These are phyloP conservation scores for Teratosphaeria epicoccoides DNA, from an alignment of 2,329 filamentous ascomycete genomes.

Conservation along the genomic window DNA sequence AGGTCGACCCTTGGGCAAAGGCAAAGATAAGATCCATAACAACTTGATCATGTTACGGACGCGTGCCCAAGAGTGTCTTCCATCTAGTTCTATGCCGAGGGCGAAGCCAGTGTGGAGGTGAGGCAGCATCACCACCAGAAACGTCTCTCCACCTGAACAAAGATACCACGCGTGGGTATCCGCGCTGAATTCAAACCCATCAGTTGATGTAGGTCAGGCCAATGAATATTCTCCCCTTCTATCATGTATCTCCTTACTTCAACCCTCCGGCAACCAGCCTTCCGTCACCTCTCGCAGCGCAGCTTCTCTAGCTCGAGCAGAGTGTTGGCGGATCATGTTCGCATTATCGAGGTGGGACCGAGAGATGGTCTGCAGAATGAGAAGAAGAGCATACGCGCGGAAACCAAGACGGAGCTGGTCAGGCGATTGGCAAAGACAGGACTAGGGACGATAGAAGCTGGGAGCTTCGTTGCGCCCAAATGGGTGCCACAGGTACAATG, in stretches of 20 bases:
- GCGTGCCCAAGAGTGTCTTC: not conserved
- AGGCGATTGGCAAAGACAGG: slow-evolving; percentile 58
- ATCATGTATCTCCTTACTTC: slow-evolving; percentile 4
- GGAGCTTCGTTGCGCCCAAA: slow-evolving; percentile 73
- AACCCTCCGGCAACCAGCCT: slow-evolving; percentile 2
- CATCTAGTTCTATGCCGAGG: not conserved
- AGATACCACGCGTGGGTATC: too few species aligned
- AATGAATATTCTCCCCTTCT: not conserved
- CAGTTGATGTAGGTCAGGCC: not conserved
- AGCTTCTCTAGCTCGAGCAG: slow-evolving; percentile 17
- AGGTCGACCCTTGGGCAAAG: not conserved
- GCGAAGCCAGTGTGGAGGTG: not conserved
- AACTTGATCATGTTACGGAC: not conserved
- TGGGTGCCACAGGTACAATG: slow-evolving; percentile 64
- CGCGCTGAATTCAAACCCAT: not conserved
- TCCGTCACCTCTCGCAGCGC: slow-evolving; percentile 9
- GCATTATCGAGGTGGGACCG: slow-evolving; percentile 69
- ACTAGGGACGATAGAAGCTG: slow-evolving; percentile 64
- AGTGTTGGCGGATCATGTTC: slow-evolving; percentile 33
- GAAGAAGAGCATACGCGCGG: slow-evolving; percentile 57
- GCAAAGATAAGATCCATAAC: not conserved
- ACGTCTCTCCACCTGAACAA: not conserved
- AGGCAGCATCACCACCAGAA: not conserved
- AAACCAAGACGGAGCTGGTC: slow-evolving; percentile 68
- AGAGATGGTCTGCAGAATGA: slow-evolving; percentile 84